These are phyloP conservation scores for Cryptosporidium parvum DNA, from an alignment of 169 alveolate species.

Conservation along the genomic window DNA sequence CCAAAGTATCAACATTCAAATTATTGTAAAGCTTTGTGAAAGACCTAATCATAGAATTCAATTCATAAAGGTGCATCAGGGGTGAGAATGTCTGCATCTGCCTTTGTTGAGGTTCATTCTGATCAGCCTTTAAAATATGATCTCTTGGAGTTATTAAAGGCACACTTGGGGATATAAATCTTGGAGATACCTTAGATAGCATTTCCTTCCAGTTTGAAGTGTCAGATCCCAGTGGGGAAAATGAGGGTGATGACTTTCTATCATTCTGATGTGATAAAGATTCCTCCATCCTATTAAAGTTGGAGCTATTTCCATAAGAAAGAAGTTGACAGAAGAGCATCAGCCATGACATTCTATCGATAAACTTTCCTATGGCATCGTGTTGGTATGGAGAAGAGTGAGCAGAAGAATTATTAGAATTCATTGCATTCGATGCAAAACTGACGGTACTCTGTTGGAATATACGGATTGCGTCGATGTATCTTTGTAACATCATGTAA, in stretches of 20 bases:
- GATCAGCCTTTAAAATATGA: conserved; percentile 13
- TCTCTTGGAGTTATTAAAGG: conserved; percentile 29
- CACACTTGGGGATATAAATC: conserved; percentile 55
- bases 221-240: conserved; percentile 52
- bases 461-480: conserved; percentile 69
- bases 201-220: conserved; percentile 68
- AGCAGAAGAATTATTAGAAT: not conserved
- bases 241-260: conserved; percentile 26
- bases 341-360: conserved; percentile 72
- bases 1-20: conserved; percentile 65
- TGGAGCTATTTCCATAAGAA: conserved; percentile 65
- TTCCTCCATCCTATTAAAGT: conserved; percentile 58
- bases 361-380: conserved; percentile 73
- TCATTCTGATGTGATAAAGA: conserved; percentile 69
- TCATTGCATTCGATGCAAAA: conserved; percentile 36
- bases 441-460: conserved; percentile 75
- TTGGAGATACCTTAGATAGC: conserved; percentile 62
- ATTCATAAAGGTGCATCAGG: conserved; percentile 40
- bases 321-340: conserved; percentile 69
- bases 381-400: conserved; percentile 68
- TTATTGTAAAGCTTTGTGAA: conserved; percentile 71
- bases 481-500: conserved; percentile 64
- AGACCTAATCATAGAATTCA: conserved; percentile 64
- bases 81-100: conserved; percentile 69
- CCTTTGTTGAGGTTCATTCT: conserved; percentile 59